A percentile compares a stretch with the other conserved stretches of the same genome.
Evolutionary conservation across 2,329 filamentous ascomycete species (phyloP).

Genomic region (Penicillium oxalicum): DNA sequence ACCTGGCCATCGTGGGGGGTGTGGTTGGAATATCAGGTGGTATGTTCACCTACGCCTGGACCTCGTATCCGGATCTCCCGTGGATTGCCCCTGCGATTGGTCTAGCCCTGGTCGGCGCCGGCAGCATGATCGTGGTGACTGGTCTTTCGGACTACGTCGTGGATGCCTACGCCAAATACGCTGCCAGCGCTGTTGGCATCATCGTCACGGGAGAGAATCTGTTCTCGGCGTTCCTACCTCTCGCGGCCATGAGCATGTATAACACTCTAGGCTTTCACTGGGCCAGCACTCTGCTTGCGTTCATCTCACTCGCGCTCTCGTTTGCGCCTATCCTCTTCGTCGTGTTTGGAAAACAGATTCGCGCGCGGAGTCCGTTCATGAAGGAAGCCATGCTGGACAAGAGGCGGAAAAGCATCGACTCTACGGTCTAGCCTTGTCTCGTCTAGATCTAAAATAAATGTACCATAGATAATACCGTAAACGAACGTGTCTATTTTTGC

Average conservation of each 20-base stretch:
- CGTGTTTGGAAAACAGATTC: constrained; percentile 35
- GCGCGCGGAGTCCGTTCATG: constrained; percentile 22
- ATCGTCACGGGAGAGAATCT: constrained; percentile 42
- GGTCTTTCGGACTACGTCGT: constrained; percentile 47
- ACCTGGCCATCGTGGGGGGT: constrained; percentile 35
- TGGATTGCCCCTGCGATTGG: constrained; percentile 34
- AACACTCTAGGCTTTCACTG: constrained; percentile 35
- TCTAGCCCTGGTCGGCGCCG: constrained; percentile 36
- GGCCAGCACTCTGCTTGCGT: constrained; percentile 39
- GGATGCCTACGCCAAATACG: constrained; percentile 46
- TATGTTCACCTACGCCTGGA: constrained; percentile 36
- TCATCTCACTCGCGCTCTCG: constrained; percentile 33
- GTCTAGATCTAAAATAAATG: too few species aligned
- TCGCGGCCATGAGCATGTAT: constrained; percentile 39
- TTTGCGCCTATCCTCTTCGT: constrained; percentile 36
- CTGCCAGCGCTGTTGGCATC: constrained; percentile 43
- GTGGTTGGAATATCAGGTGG: constrained; percentile 32
- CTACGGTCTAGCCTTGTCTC: constrained; percentile 7
- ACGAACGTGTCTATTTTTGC: too few species aligned
- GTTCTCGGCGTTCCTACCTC: constrained; percentile 40
- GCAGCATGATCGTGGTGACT: constrained; percentile 41
- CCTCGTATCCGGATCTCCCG: constrained; percentile 24
- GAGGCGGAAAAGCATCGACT: constrained; percentile 18
- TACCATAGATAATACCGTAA: too few species aligned
- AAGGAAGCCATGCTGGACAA: constrained; percentile 23